Conservation (phyloP, 352 stramenopile species). For the Globisporangium splendens region DNA sequence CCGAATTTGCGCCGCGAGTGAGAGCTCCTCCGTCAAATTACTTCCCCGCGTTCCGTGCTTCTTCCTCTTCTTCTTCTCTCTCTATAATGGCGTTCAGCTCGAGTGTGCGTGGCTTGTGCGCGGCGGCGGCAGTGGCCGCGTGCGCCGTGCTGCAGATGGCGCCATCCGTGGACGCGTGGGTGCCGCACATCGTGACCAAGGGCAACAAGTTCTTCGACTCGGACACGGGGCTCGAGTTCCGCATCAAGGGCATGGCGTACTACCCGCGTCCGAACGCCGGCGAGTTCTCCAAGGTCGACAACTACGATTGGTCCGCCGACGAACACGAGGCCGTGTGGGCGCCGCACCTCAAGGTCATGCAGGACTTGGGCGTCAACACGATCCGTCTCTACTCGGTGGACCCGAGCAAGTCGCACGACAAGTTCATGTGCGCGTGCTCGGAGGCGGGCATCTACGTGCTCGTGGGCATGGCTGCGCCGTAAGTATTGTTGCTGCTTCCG, state of each 20-base stretch:
- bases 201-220: conserved; percentile 75
- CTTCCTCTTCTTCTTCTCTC: too few species aligned
- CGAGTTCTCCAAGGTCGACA: conserved; percentile 29
- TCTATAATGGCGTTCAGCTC: too few species aligned
- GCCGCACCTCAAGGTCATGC: conserved; percentile 42
- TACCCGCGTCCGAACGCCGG: conserved; percentile 65
- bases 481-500: conserved; percentile 2
- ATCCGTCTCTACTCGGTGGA: conserved; percentile 72
- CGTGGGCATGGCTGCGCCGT: conserved; percentile 38
- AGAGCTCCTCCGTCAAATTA: too few species aligned
- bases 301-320: conserved; percentile 63
- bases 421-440: conserved; percentile 71
- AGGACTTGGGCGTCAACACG: conserved; percentile 65
- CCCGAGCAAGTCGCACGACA: conserved; percentile 53
- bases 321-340: conserved; percentile 54
- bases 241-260: conserved; percentile 68
- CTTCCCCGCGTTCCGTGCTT: too few species aligned
- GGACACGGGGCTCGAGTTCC: conserved; percentile 45
- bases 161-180: conserved; percentile 9
- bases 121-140: too few species aligned
- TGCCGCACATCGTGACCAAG: conserved; percentile 43
- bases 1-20: too few species aligned
- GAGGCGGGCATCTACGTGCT: conserved; percentile 52
- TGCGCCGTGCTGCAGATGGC: too few species aligned
- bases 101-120: too few species aligned